Conservation (phyloP, 2,329 filamentous ascomycete species). For the Fonsecaea pedrosoi region DNA sequence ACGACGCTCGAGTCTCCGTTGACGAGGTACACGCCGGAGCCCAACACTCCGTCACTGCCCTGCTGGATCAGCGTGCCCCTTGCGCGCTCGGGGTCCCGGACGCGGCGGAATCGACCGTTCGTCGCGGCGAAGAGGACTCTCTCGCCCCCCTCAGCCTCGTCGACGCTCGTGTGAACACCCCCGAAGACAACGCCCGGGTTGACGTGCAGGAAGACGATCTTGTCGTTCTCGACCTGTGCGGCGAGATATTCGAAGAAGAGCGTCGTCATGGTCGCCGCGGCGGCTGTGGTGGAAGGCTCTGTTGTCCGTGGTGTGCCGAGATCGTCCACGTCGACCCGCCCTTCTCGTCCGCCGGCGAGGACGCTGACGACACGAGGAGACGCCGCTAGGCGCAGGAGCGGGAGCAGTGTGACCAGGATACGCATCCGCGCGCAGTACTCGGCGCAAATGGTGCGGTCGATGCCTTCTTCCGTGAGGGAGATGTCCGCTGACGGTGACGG, state of each 20-base stretch:
- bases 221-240: slow-evolving; percentile 48
- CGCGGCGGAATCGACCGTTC: slow-evolving; percentile 45
- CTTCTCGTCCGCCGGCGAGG: slow-evolving; percentile 61
- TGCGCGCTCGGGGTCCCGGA: slow-evolving; percentile 31
- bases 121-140: slow-evolving; percentile 54
- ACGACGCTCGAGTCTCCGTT: slow-evolving; percentile 41
- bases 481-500: slow-evolving; percentile 50
- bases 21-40: slow-evolving; percentile 43
- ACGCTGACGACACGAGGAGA: slow-evolving; percentile 60
- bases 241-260: slow-evolving; percentile 59
- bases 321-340: slow-evolving; percentile 55
- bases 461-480: slow-evolving; percentile 58
- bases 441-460: slow-evolving; percentile 60
- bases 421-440: slow-evolving; percentile 65
- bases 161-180: not conserved
- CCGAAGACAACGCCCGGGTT: slow-evolving; percentile 56
- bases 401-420: slow-evolving; percentile 64
- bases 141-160: slow-evolving; percentile 52
- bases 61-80: slow-evolving; percentile 34
- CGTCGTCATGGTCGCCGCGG: slow-evolving; percentile 59
- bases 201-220: slow-evolving; percentile 58
- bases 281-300: slow-evolving; percentile 47
- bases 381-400: slow-evolving; percentile 43
- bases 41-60: slow-evolving; percentile 40
- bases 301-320: slow-evolving; percentile 47